Percentiles rank a stretch among this genome's conserved stretches.
phyloP scores from a whole-genome alignment of 768 basidiomycete genomes.

The Tricholoma saponaceum region DNA sequence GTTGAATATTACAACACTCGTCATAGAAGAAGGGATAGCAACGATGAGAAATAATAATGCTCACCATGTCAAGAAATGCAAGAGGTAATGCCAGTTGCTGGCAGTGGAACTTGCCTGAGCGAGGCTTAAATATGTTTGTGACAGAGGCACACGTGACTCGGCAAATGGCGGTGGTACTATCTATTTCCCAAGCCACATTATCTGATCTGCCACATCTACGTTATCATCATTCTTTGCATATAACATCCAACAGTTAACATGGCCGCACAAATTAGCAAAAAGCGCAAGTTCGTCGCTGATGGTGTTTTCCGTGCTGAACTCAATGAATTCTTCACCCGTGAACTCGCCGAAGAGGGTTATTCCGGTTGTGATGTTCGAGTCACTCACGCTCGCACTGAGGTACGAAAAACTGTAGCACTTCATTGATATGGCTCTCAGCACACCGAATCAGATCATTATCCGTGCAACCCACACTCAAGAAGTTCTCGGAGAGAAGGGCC shows the following conservation, averaged over 20 bases:
- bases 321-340: constrained; percentile 97
- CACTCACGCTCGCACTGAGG: constrained; percentile 98
- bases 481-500: constrained; percentile 98
- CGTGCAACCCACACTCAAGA: constrained; percentile 99
- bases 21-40: constrained; percentile 43
- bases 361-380: constrained; percentile 99
- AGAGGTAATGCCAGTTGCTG: too few species aligned
- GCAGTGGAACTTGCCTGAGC: too few species aligned
- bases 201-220: background rate
- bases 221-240: background rate
- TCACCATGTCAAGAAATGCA: background rate
- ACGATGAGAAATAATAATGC: constrained; percentile 3
- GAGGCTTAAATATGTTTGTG: background rate
- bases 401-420: constrained; percentile 22
- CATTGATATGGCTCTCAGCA: background rate
- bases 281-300: constrained; percentile 97
- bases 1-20: constrained; percentile 75
- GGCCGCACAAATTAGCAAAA: constrained; percentile 92
- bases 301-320: constrained; percentile 99
- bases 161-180: constrained; percentile 23
- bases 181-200: constrained; percentile 24
- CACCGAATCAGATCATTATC: constrained; percentile 81
- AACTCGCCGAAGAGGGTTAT: constrained; percentile 99
- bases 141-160: constrained; percentile 10
- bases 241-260: constrained; percentile 40